These are phyloP conservation scores for Pisolithus marmoratus DNA, from an alignment of 768 basidiomycete species.

Conservation along the genomic window DNA sequence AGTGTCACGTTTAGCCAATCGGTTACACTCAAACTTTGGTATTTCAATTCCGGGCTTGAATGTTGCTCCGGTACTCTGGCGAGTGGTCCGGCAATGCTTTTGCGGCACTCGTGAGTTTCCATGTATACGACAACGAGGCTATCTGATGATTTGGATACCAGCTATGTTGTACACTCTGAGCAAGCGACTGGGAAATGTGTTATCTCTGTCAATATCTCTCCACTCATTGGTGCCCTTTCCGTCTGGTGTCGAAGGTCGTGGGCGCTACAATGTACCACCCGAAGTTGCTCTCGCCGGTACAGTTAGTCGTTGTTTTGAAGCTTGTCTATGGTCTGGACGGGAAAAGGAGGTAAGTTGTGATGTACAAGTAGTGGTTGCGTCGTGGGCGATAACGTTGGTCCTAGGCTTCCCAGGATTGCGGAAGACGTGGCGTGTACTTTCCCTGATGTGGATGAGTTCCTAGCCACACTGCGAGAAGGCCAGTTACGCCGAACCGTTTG, in stretches of 20 bases:
- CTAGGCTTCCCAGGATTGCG: slow-evolving; percentile 38
- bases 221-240: slow-evolving; percentile 43
- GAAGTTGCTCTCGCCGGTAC: slow-evolving; percentile 59
- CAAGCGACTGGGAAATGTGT: slow-evolving; percentile 50
- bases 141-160: slow-evolving; percentile 3
- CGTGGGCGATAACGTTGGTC: slow-evolving; percentile 7
- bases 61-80: slow-evolving; percentile 73
- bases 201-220: slow-evolving; percentile 56
- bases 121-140: neutral
- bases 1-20: slow-evolving; percentile 56
- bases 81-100: slow-evolving; percentile 52
- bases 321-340: slow-evolving; percentile 84
- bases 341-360: slow-evolving; percentile 41
- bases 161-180: slow-evolving; percentile 62
- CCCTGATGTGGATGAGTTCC: slow-evolving; percentile 44
- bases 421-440: slow-evolving; percentile 60
- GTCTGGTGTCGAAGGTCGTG: slow-evolving; percentile 28
- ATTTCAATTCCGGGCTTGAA: slow-evolving; percentile 72
- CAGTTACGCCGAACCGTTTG: slow-evolving; percentile 28
- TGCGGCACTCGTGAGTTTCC: slow-evolving; percentile 67
- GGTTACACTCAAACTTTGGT: slow-evolving; percentile 46
- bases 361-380: neutral
- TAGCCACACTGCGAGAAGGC: slow-evolving; percentile 37
- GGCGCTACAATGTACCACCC: slow-evolving; percentile 60
- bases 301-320: slow-evolving; percentile 69